A percentile compares a stretch with the other conserved stretches of the same genome.
Conservation (phyloP, 106 monocot genomes). For the Vanilla planifolia region DNA sequence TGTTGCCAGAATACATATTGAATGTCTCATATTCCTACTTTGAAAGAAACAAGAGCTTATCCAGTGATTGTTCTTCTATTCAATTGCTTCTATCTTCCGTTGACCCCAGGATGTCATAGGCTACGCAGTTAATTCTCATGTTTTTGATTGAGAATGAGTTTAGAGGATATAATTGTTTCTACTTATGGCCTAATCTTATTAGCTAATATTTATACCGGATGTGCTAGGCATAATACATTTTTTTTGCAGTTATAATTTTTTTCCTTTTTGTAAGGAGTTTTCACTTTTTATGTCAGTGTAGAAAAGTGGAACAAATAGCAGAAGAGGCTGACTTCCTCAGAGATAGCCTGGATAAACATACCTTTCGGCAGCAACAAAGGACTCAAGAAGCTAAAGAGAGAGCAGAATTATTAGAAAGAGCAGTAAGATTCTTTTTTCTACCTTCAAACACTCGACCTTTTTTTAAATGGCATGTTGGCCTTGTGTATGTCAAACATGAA, state of each 20-base stretch:
- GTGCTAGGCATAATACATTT: too few relatives aligned
- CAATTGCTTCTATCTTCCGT: too few relatives aligned
- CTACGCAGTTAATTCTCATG: too few relatives aligned
- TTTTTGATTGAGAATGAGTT: too few relatives aligned
- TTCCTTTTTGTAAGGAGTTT: neutral
- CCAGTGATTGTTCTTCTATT: too few relatives aligned
- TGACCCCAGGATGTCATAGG: too few relatives aligned
- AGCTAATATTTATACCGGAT: too few relatives aligned
- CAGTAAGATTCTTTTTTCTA: conserved; percentile 21
- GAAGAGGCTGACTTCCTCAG: conserved; percentile 74
- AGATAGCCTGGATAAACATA: conserved; percentile 58
- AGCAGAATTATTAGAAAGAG: conserved; percentile 72
- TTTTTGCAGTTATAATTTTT: neutral
- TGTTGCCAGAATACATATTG: too few relatives aligned
- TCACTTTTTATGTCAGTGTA: conserved; percentile 22
- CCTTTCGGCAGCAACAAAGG: conserved; percentile 45
- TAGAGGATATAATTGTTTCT: too few relatives aligned
- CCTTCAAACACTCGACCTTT: neutral
- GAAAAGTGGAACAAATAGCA: conserved; percentile 79
- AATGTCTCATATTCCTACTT: too few relatives aligned
- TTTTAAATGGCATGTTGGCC: neutral
- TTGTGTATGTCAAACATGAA: neutral
- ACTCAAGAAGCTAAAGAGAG: conserved; percentile 76
- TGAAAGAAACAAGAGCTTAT: too few relatives aligned
- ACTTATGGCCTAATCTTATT: too few relatives aligned